A percentile compares a stretch with the other conserved stretches of the same genome.
These are phyloP conservation scores for Ceratobasidium papillatum DNA, from an alignment of 1,284 basidiomycete species.

Conservation along the genomic window DNA sequence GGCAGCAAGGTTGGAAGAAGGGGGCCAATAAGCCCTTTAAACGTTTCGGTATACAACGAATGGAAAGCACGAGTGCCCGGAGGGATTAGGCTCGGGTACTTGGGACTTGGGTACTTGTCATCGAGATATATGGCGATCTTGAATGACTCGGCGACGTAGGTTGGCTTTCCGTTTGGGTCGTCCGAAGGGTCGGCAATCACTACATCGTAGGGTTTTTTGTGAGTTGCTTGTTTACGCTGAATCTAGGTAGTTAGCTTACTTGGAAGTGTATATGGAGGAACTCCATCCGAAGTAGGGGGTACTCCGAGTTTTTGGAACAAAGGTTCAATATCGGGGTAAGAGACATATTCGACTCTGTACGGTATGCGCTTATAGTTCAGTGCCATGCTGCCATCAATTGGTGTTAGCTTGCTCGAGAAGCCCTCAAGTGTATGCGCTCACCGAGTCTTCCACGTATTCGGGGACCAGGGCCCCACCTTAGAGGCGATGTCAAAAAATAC, in stretches of 20 bases:
- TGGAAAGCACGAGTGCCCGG: constrained; percentile 39
- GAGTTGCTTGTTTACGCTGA: too few relatives aligned
- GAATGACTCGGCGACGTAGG: constrained; percentile 40
- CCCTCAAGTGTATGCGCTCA: not conserved
- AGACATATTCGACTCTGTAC: constrained; percentile 46
- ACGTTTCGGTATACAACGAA: constrained; percentile 18
- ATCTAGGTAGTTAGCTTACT: constrained; percentile 2
- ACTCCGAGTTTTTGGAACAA: constrained; percentile 41
- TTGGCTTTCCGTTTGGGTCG: constrained; percentile 30
- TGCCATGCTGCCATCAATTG: constrained; percentile 37
- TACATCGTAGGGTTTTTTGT: too few relatives aligned
- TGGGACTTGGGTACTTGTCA: constrained; percentile 35
- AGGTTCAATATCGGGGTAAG: constrained; percentile 46
- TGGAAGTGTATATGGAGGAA: constrained; percentile 38
- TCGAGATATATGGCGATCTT: constrained; percentile 43
- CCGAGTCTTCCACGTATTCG: constrained; percentile 25
- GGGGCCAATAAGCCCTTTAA: not conserved
- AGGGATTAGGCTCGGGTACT: constrained; percentile 24
- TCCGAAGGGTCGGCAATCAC: constrained; percentile 40
- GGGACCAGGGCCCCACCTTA: constrained; percentile 27
- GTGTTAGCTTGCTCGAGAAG: not conserved
- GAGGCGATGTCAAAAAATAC: constrained; percentile 17
- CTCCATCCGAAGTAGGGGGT: constrained; percentile 49
- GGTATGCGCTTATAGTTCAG: constrained; percentile 47
- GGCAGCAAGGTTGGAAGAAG: constrained; percentile 33